Evolutionary conservation across 176 grass and related monocot species (phyloP).

Genomic region (Oryza coarctata): DNA sequence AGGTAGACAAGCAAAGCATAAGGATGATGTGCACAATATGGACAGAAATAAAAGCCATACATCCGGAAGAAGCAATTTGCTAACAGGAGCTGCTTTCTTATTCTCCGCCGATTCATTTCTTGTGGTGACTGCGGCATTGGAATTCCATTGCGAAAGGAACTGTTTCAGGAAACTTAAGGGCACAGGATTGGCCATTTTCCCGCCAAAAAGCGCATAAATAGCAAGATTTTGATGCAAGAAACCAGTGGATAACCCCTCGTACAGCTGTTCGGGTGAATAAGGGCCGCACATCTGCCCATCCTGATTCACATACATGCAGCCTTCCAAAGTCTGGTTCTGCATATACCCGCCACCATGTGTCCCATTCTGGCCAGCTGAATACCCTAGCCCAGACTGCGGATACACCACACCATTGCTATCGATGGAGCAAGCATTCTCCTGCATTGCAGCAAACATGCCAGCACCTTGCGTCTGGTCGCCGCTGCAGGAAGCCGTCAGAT

Average conservation of each 20-base stretch:
- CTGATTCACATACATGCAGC: slow-evolving; percentile 82
- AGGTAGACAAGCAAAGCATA: not conserved
- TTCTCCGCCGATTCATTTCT: not conserved
- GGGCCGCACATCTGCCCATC: slow-evolving; percentile 86
- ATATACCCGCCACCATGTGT: not conserved
- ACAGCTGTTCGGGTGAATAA: slow-evolving; percentile 69
- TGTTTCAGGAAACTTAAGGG: slow-evolving; percentile 67
- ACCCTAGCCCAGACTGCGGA: slow-evolving; percentile 9
- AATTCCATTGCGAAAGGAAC: slow-evolving; percentile 43
- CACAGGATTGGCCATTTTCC: slow-evolving; percentile 54
- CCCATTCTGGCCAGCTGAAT: slow-evolving; percentile 22
- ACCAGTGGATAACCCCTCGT: slow-evolving; percentile 64
- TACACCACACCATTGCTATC: slow-evolving; percentile 15
- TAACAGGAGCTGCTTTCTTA: slow-evolving; percentile 3
- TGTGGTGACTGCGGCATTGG: not conserved
- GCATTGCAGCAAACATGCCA: slow-evolving; percentile 40
- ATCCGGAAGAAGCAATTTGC: slow-evolving; percentile 38
- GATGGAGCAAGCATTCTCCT: slow-evolving; percentile 39
- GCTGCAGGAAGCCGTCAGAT: slow-evolving; percentile 9
- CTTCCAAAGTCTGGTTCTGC: slow-evolving; percentile 45
- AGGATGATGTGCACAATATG: slow-evolving; percentile 2
- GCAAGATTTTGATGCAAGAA: slow-evolving; percentile 75
- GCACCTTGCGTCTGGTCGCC: slow-evolving; percentile 9
- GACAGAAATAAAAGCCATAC: slow-evolving; percentile 35
- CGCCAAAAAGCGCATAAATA: slow-evolving; percentile 70